These are phyloP conservation scores for Candida glaebosa DNA, from an alignment of 805 yeast genomes.

Conservation along the genomic window DNA sequence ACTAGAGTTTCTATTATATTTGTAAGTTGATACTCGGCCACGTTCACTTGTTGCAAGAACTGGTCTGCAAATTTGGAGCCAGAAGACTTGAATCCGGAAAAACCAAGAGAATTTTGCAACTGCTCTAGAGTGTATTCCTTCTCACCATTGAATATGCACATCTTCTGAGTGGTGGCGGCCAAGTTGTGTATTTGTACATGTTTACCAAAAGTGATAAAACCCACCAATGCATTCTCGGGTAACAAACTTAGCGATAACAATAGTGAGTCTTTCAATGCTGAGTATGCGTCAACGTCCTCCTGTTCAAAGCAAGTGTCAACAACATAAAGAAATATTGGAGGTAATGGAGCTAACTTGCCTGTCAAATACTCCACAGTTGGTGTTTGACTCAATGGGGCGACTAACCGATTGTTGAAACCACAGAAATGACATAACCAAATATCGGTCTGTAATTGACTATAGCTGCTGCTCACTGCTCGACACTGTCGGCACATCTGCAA, in stretches of 20 bases:
- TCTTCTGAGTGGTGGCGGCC: conserved; percentile 25
- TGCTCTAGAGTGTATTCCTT: conserved; percentile 49
- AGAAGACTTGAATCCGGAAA: conserved; percentile 21
- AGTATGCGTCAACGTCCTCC: conserved; percentile 42
- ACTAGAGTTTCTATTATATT: conserved; percentile 46
- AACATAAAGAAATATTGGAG: conserved; percentile 50
- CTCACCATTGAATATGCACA: conserved; percentile 52
- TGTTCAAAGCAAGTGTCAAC: conserved; percentile 55
- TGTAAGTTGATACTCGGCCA: conserved; percentile 50
- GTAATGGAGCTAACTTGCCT: conserved; percentile 35
- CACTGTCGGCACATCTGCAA: conserved; percentile 51
- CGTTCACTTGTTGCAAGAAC: conserved; percentile 46
- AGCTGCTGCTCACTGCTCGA: conserved; percentile 47
- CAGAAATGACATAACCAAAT: conserved; percentile 61
- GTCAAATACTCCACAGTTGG: conserved; percentile 53
- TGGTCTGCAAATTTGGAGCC: conserved; percentile 16
- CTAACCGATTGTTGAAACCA: conserved; percentile 40
- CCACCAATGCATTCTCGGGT: conserved; percentile 55
- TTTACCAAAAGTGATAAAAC: conserved; percentile 57
- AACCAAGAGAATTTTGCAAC: conserved; percentile 44
- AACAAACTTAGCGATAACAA: conserved; percentile 42
- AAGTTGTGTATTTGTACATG: conserved; percentile 58
- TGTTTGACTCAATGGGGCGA: conserved; percentile 25
- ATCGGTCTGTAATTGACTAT: conserved; percentile 20
- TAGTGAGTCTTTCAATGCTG: conserved; percentile 49